Evolutionary conservation across 768 basidiomycete species (phyloP), one percentile per base, ranked within the genome.

Genomic region (Butyriboletus loyo): DNA sequence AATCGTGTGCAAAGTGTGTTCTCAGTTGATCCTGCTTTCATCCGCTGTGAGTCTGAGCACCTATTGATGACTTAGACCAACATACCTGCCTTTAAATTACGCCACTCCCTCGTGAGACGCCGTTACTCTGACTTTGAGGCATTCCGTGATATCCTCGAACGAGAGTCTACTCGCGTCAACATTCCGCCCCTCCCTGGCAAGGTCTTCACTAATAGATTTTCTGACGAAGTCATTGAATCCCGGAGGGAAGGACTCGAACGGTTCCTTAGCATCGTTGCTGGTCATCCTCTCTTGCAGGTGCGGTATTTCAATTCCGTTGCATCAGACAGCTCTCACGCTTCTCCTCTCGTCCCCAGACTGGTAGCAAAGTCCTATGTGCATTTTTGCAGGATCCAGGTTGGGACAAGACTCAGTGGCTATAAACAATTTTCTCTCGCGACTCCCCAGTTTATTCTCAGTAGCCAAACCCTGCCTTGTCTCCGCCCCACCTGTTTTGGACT

Each of bases 161-260:
- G 93, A 62, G 97, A 99, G 72, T 90, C 87, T 5, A 97, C 96
- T 11, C 81, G 97, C 38, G 97, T 99, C 61, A 99, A 98, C 72
- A 98, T 99, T 65, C 96, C 97, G 1, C 84, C 92, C 17, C 83
- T 99, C 31, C 96, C 97, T 2, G 97, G 97, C 49, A 99, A 98
- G 72, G 92, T 98, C 36, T 99, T 99, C 74, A 97, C 95, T 30
- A 98, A 97, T 66, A 79, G 97, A 35, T 99, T 98, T 74, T 94
- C 93, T 15, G 96, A 98, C 62, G 97, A 99, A 71, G 89, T 98
- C 40, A 98, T 99, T 53, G 96, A 98, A 71, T 76, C 79, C 50
- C 74, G 97, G 53, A 76, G 96, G 59, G 95, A 98, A 66, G 96
- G 96, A 1, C 73, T 98, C 22, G 96, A 98, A 74, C 77, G 96